These are phyloP conservation scores for Cymbidium sinense DNA, from an alignment of 106 monocot species.

Conservation along the genomic window DNA sequence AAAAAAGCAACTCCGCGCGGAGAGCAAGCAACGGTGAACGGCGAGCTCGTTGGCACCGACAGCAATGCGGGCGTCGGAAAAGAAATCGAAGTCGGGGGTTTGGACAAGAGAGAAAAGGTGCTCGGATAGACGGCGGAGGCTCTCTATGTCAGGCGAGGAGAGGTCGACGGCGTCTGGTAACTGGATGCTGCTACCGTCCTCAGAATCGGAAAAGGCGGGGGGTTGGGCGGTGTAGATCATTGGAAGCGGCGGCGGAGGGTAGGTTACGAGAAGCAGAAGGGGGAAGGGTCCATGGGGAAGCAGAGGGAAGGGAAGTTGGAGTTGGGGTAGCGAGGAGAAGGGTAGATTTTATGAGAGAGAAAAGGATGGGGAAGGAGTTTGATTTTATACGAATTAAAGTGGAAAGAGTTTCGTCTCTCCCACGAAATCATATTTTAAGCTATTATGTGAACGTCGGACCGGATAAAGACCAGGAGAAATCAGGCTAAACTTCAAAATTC, in stretches of 20 bases:
- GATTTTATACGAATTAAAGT: too few species aligned
- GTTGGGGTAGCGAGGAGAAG: background rate
- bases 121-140: constrained; percentile 68
- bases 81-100: constrained; percentile 26
- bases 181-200: constrained; percentile 31
- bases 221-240: constrained; percentile 5
- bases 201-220: constrained; percentile 33
- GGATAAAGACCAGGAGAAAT: too few species aligned
- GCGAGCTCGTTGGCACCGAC: constrained; percentile 19
- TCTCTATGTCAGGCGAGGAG: constrained; percentile 36
- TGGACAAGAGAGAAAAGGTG: constrained; percentile 44
- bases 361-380: too few species aligned
- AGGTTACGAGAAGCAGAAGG: background rate
- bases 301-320: background rate
- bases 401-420: too few species aligned
- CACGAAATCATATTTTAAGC: too few species aligned
- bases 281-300: background rate
- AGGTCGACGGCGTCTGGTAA: constrained; percentile 3
- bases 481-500: too few species aligned
- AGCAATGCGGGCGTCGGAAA: constrained; percentile 38
- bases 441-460: too few species aligned
- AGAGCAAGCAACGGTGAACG: constrained; percentile 73
- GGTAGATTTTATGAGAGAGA: too few species aligned
- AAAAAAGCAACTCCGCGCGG: constrained; percentile 73
- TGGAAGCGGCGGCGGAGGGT: background rate